Evolutionary conservation across 1,284 basidiomycete genomes (phyloP).

Genomic region (Leucoagaricus sp.): DNA sequence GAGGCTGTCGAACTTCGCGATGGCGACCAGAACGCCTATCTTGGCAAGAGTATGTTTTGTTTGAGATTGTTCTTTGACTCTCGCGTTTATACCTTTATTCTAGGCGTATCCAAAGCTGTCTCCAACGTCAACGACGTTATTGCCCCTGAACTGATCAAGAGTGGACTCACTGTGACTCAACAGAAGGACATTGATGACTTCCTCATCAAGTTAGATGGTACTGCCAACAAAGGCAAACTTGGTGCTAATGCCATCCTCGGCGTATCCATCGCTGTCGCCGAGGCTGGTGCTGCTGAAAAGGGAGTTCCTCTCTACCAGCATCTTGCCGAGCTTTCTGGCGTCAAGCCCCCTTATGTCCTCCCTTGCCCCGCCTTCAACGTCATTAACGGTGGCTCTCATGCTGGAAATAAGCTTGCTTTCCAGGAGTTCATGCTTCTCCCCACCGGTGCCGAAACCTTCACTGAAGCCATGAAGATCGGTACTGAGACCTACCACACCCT

Average conservation of each 20-base stretch:
- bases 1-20: slow-evolving; percentile 99
- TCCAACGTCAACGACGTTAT: slow-evolving; percentile 94
- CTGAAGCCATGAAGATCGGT: slow-evolving; percentile 98
- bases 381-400: slow-evolving; percentile 99
- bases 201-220: slow-evolving; percentile 98
- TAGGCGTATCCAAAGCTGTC: slow-evolving; percentile 91
- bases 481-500: slow-evolving; percentile 98
- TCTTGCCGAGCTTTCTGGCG: slow-evolving; percentile 92
- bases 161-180: slow-evolving; percentile 83
- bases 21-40: slow-evolving; percentile 89
- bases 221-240: slow-evolving; percentile 98
- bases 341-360: slow-evolving; percentile 91
- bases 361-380: slow-evolving; percentile 97
- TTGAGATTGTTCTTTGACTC: slow-evolving; percentile 16
- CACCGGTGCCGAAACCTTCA: slow-evolving; percentile 89
- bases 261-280: slow-evolving; percentile 94
- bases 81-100: slow-evolving; percentile 14
- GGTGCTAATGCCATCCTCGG: slow-evolving; percentile 99
- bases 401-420: slow-evolving; percentile 99
- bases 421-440: slow-evolving; percentile 99
- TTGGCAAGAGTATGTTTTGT: slow-evolving; percentile 83
- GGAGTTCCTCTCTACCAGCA: slow-evolving; percentile 96
- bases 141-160: slow-evolving; percentile 87
- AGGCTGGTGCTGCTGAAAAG: slow-evolving; percentile 94
- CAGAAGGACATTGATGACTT: slow-evolving; percentile 99